A percentile compares a stretch with the other conserved stretches of the same genome.
Conservation (phyloP, 345 rosid species). For the Aethionema arabicum region DNA sequence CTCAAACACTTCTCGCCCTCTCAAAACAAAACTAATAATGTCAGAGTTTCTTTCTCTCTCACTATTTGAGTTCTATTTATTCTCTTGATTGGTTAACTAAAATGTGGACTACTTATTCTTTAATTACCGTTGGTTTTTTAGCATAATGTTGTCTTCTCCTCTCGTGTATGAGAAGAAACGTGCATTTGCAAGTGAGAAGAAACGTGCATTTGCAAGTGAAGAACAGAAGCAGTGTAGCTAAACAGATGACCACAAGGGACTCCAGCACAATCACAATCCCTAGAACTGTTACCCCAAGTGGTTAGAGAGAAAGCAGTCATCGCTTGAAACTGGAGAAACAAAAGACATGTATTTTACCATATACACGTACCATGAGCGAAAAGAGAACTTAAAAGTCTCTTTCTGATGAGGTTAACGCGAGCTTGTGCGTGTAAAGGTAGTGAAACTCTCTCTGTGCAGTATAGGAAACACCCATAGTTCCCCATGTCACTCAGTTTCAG, state of each 20-base stretch:
- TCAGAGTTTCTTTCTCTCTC: constrained; percentile 26
- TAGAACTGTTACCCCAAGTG: constrained; percentile 47
- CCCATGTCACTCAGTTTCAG: constrained; percentile 78
- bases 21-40: constrained; percentile 33
- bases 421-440: constrained; percentile 59
- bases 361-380: constrained; percentile 54
- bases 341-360: neutral
- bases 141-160: constrained; percentile 24
- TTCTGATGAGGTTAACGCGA: constrained; percentile 54
- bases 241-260: constrained; percentile 45
- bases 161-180: constrained; percentile 55
- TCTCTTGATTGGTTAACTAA: neutral
- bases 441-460: constrained; percentile 57
- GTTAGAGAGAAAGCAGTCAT: neutral
- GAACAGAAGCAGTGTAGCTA: constrained; percentile 58
- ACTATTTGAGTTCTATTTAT: neutral
- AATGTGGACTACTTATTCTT: too few species aligned
- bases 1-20: constrained; percentile 29
- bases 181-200: too few species aligned
- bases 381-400: constrained; percentile 56
- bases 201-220: constrained; percentile 87
- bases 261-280: constrained; percentile 62
- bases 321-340: neutral
- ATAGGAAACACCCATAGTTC: constrained; percentile 62
- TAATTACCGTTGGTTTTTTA: constrained; percentile 36